Conservation (phyloP, 179 eudicot genomes). For the Pouteria campechiana region DNA sequence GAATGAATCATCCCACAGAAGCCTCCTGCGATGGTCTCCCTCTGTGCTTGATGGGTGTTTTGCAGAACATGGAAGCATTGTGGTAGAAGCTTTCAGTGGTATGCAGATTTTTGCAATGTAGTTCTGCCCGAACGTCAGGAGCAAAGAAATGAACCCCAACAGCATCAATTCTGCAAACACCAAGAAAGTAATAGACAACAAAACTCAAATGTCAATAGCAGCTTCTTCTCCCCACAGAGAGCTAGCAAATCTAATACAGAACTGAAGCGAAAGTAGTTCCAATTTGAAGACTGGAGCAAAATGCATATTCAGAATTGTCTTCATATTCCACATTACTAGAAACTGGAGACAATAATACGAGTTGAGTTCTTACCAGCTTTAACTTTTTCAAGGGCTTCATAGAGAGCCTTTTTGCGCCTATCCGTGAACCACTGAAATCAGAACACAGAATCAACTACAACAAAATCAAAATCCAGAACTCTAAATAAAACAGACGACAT, state of each 20-base stretch:
- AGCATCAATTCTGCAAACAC: conserved; percentile 75
- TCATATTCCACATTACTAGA: too few species aligned
- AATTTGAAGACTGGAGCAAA: background rate
- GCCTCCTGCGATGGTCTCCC: conserved; percentile 28
- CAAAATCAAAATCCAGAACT: background rate
- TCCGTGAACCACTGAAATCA: conserved; percentile 60
- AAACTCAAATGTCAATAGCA: too few species aligned
- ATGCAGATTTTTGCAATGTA: conserved; percentile 67
- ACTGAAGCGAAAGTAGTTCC: background rate
- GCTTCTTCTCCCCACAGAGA: too few species aligned
- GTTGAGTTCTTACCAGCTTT: conserved; percentile 41
- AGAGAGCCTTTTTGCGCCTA: conserved; percentile 52
- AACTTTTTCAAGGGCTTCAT: conserved; percentile 67
- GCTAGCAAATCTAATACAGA: background rate
- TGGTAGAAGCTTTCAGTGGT: conserved; percentile 29
- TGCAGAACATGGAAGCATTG: conserved; percentile 70
- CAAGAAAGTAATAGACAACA: too few species aligned
- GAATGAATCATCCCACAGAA: conserved; percentile 31
- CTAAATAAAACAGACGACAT: too few species aligned
- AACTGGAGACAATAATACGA: background rate
- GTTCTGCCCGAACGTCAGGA: conserved; percentile 68
- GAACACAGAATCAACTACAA: conserved; percentile 4
- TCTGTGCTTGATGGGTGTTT: background rate
- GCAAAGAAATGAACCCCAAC: conserved; percentile 79
- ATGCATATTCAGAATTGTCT: too few species aligned